A percentile compares a stretch with the other conserved stretches of the same genome.
Evolutionary conservation across 768 basidiomycete species (phyloP).

Genomic region (Lactifluus hygrophoroides): DNA sequence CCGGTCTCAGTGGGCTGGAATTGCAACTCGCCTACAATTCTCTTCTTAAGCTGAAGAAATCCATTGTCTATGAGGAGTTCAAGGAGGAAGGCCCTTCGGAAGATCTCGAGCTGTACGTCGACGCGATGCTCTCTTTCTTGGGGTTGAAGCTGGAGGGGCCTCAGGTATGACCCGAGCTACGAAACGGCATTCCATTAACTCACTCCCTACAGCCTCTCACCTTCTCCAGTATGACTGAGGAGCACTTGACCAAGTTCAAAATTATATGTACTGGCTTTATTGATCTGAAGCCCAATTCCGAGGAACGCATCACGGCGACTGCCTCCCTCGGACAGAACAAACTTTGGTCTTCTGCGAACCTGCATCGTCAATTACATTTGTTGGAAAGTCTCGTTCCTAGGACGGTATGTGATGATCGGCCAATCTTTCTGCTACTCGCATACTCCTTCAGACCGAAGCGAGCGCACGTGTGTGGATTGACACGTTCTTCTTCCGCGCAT

Average conservation of each 20-base stretch:
- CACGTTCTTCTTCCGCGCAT: neutral
- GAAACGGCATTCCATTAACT: neutral
- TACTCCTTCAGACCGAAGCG: neutral
- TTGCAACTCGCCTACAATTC: neutral
- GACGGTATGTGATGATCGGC: neutral
- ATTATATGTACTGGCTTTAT: neutral
- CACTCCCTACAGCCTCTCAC: neutral
- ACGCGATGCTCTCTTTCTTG: neutral
- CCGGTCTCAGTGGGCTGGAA: neutral
- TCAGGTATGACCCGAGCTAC: neutral
- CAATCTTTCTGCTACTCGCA: neutral
- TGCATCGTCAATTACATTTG: neutral
- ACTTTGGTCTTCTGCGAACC: neutral
- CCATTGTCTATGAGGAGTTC: neutral
- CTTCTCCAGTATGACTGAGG: neutral
- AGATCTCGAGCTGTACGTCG: neutral
- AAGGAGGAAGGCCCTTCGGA: neutral
- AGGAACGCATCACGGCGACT: neutral
- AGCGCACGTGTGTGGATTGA: neutral
- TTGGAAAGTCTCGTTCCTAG: neutral
- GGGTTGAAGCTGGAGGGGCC: neutral
- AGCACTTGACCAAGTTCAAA: neutral
- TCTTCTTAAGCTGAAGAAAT: neutral
- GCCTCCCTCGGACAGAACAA: neutral
- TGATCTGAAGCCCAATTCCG: neutral